phyloP scores from a whole-genome alignment of 2,329 filamentous ascomycete species.

The Aspergillus pseudotamarii region DNA sequence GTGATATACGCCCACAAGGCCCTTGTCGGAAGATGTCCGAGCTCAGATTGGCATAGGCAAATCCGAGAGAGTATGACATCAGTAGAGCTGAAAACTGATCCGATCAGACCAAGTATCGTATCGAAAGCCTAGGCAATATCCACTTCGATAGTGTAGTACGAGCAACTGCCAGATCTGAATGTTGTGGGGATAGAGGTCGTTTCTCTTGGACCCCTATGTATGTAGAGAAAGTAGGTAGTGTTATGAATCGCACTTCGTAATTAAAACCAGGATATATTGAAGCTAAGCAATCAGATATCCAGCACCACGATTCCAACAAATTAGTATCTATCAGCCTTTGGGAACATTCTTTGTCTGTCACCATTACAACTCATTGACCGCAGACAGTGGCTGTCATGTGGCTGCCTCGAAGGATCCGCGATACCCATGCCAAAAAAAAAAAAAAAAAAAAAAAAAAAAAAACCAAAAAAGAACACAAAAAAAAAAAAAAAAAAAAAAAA shows the following conservation, averaged over 20 bases:
- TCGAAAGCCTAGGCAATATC: not conserved
- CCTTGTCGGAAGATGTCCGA: constrained; percentile 7
- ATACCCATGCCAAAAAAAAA: constrained; percentile 20
- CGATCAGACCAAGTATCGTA: constrained; percentile 5
- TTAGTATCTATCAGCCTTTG: not conserved
- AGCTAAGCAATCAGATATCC: not conserved
- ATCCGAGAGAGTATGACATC: constrained; percentile 16
- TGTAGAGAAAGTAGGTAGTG: not conserved
- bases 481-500: too few species aligned
- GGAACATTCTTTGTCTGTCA: constrained; percentile 10
- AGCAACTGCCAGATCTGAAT: constrained; percentile 3
- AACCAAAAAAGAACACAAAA: too few species aligned
- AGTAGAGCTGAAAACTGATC: constrained; percentile 7
- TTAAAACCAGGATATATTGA: not conserved
- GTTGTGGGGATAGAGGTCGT: constrained; percentile 3
- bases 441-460: too few species aligned
- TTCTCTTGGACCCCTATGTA: not conserved
- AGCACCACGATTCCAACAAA: not conserved
- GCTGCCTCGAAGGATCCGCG: constrained; percentile 22
- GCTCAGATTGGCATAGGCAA: not conserved
- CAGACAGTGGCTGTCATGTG: constrained; percentile 17
- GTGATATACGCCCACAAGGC: not conserved
- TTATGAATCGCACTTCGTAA: not conserved
- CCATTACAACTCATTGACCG: constrained; percentile 5
- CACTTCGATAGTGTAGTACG: not conserved